Percentiles rank a stretch among this genome's conserved stretches.
Conservation (phyloP, 1,139 yeast genomes). For the Candida sp. region DNA sequence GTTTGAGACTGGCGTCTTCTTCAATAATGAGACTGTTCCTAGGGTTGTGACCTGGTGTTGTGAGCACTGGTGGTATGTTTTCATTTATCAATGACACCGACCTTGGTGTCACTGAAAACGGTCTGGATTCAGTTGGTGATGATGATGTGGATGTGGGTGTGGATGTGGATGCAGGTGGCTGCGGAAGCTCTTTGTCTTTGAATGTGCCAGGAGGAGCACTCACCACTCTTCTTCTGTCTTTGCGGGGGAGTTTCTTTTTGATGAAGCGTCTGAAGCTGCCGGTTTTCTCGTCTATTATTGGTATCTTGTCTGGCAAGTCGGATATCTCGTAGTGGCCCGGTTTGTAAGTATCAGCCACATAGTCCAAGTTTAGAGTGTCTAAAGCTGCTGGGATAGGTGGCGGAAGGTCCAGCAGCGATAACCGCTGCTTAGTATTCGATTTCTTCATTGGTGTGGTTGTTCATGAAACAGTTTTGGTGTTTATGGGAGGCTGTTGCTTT, state of each 20-base stretch:
- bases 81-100: constrained; percentile 2
- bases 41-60: constrained; percentile 1
- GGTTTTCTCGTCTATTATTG: constrained; percentile 27
- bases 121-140: neutral
- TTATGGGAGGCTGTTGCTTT: no score
- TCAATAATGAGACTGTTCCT: neutral
- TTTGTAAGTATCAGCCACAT: constrained; percentile 32
- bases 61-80: constrained; percentile 1
- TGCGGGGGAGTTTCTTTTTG: neutral
- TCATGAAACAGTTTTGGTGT: no score
- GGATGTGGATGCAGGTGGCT: neutral
- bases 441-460: neutral
- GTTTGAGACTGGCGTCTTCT: neutral
- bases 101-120: neutral
- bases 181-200: constrained; percentile 7
- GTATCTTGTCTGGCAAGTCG: constrained; percentile 37
- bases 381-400: constrained; percentile 14
- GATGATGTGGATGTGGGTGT: neutral
- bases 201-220: constrained; percentile 13
- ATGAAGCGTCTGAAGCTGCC: constrained; percentile 27
- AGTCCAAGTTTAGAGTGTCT: constrained; percentile 22
- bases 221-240: constrained; percentile 9
- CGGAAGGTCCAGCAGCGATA: constrained; percentile 14
- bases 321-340: constrained; percentile 28
- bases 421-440: constrained; percentile 5